A percentile compares a stretch with the other conserved stretches of the same genome.
These are phyloP conservation scores for Cordia subcordata DNA, from an alignment of 257 asterid genomes.

Conservation along the genomic window DNA sequence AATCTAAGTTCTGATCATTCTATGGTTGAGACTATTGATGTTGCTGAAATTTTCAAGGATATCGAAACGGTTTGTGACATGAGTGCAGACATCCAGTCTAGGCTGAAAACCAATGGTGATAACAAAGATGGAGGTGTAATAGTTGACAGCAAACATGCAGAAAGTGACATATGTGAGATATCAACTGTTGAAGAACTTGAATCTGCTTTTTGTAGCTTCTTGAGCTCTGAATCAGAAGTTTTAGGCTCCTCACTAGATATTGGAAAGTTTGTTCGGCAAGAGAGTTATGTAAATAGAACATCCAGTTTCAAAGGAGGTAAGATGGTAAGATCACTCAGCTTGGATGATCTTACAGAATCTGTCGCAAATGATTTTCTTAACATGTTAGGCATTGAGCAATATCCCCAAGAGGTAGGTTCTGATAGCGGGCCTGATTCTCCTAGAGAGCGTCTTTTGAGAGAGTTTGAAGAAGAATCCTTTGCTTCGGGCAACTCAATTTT, in stretches of 20 bases:
- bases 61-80: constrained; percentile 32
- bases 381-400: constrained; percentile 45
- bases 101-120: constrained; percentile 22
- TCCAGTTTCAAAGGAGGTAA: constrained; percentile 22
- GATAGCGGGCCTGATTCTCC: constrained; percentile 34
- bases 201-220: constrained; percentile 17
- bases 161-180: constrained; percentile 14
- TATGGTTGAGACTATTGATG: constrained; percentile 47
- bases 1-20: constrained; percentile 34
- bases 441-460: constrained; percentile 29
- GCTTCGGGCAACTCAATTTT: constrained; percentile 22
- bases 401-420: constrained; percentile 26
- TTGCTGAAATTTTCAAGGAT: constrained; percentile 47
- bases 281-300: constrained; percentile 17
- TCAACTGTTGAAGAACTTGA: constrained; percentile 29
- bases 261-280: constrained; percentile 26
- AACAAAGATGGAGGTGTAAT: constrained; percentile 16
- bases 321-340: constrained; percentile 43
- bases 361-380: constrained; percentile 72
- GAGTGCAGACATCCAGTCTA: constrained; percentile 19
- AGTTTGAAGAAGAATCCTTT: constrained; percentile 24
- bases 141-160: constrained; percentile 16
- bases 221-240: constrained; percentile 23
- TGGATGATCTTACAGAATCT: constrained; percentile 58
- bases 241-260: constrained; percentile 21